phyloP scores from a whole-genome alignment of 192 early-diverging fungal genomes.

The Irineochytrium annulatum region DNA sequence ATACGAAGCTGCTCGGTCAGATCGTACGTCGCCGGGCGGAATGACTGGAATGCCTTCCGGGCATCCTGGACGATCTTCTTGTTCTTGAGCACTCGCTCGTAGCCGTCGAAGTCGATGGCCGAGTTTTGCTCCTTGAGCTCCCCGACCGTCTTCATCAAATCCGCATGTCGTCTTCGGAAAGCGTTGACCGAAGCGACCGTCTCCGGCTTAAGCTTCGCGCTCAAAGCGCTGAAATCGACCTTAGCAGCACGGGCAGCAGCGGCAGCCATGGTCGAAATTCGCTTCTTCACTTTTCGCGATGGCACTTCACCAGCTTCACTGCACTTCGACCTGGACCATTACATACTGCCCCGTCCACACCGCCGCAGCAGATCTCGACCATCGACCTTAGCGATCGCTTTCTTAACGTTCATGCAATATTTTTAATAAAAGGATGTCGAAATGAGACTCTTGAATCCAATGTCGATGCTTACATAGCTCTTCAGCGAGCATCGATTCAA shows the following conservation, averaged over 20 bases:
- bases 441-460: too few species aligned
- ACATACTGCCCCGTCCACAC: too few species aligned
- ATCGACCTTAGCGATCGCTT: too few species aligned
- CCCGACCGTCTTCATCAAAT: conserved; percentile 74
- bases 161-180: conserved; percentile 94
- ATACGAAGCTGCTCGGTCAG: conserved; percentile 76
- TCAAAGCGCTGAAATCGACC: conserved; percentile 88
- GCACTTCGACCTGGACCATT: too few species aligned
- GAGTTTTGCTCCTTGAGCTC: conserved; percentile 81
- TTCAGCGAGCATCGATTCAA: too few species aligned
- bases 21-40: conserved; percentile 80
- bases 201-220: conserved; percentile 79
- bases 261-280: conserved; percentile 26
- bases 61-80: conserved; percentile 82
- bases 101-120: conserved; percentile 83
- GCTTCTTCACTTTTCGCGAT: too few species aligned
- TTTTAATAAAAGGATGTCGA: too few species aligned
- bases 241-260: conserved; percentile 57
- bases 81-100: conserved; percentile 88
- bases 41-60: conserved; percentile 75
- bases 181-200: conserved; percentile 77
- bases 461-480: too few species aligned
- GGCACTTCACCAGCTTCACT: too few species aligned
- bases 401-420: too few species aligned
- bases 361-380: too few species aligned